Evolutionary conservation across 805 yeast genomes (phyloP).

Genomic region (Saccharomycopsis sp.): DNA sequence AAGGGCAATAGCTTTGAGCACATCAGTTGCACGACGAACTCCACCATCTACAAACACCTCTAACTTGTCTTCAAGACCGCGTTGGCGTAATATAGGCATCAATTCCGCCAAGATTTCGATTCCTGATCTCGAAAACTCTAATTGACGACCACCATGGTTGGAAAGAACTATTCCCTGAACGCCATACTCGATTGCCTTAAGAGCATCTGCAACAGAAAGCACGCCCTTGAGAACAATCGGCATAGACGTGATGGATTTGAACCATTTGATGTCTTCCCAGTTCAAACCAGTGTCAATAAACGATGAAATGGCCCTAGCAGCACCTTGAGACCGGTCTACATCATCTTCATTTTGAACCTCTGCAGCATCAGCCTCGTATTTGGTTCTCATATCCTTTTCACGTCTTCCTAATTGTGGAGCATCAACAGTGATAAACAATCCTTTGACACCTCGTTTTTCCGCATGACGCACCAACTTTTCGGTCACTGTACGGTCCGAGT

Average conservation of each 20-base stretch:
- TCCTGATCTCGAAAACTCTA: constrained; percentile 77
- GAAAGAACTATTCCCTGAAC: constrained; percentile 75
- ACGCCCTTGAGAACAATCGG: constrained; percentile 78
- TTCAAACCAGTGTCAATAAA: constrained; percentile 67
- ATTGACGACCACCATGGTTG: constrained; percentile 87
- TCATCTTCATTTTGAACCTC: constrained; percentile 42
- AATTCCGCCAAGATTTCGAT: constrained; percentile 69
- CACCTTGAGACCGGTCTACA: constrained; percentile 71
- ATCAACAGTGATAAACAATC: constrained; percentile 83
- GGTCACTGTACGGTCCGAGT: constrained; percentile 64
- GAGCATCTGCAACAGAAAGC: constrained; percentile 75
- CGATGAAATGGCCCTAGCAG: constrained; percentile 78
- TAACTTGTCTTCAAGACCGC: constrained; percentile 42
- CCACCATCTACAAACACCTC: constrained; percentile 67
- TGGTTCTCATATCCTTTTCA: constrained; percentile 75
- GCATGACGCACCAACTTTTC: constrained; percentile 60
- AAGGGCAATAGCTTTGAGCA: constrained; percentile 57
- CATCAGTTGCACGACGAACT: constrained; percentile 60
- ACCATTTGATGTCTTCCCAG: constrained; percentile 60
- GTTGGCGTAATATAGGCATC: constrained; percentile 38
- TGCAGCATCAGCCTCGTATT: constrained; percentile 41
- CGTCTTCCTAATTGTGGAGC: constrained; percentile 90
- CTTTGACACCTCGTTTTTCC: constrained; percentile 68
- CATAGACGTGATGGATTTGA: constrained; percentile 48
- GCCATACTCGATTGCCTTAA: constrained; percentile 66